These are phyloP conservation scores for Lasiosphaeria hispida DNA, from an alignment of 495 filamentous ascomycete species.

Conservation along the genomic window DNA sequence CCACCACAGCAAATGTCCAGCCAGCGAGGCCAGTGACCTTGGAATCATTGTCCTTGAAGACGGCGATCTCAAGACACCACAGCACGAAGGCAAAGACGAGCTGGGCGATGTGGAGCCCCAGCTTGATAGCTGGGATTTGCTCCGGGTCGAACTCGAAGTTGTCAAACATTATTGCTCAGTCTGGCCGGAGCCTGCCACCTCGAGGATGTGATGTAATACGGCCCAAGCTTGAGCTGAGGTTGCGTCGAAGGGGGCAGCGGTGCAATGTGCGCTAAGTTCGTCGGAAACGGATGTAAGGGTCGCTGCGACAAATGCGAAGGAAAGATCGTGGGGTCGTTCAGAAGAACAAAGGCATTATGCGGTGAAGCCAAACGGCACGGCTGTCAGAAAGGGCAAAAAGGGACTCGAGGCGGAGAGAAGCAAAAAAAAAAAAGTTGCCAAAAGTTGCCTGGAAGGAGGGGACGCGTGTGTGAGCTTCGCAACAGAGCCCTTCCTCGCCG, in stretches of 20 bases:
- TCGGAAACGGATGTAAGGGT: too few species aligned
- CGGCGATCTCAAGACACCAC: slow-evolving; percentile 69
- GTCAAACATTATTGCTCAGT: slow-evolving; percentile 30
- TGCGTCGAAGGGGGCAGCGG: background rate
- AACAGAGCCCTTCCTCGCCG: slow-evolving; percentile 14
- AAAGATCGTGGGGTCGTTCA: background rate
- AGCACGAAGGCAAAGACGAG: slow-evolving; percentile 65
- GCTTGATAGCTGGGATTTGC: slow-evolving; percentile 56
- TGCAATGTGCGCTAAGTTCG: too few species aligned
- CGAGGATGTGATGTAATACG: background rate
- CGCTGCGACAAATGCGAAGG: too few species aligned
- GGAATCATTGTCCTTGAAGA: slow-evolving; percentile 61
- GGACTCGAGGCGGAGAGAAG: background rate
- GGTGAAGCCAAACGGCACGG: background rate
- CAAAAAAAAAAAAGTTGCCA: background rate
- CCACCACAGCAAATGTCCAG: slow-evolving; percentile 77
- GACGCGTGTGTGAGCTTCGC: slow-evolving; percentile 13
- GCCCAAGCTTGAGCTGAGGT: background rate
- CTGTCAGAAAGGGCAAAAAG: background rate
- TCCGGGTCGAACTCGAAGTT: slow-evolving; percentile 49
- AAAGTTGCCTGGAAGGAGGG: background rate
- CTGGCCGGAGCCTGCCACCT: background rate
- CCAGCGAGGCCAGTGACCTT: slow-evolving; percentile 65
- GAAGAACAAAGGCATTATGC: background rate
- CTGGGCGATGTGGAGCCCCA: slow-evolving; percentile 59